Base-by-base conservation (phyloP, 106 monocot species). In the Amphibolis antarctica region DNA sequence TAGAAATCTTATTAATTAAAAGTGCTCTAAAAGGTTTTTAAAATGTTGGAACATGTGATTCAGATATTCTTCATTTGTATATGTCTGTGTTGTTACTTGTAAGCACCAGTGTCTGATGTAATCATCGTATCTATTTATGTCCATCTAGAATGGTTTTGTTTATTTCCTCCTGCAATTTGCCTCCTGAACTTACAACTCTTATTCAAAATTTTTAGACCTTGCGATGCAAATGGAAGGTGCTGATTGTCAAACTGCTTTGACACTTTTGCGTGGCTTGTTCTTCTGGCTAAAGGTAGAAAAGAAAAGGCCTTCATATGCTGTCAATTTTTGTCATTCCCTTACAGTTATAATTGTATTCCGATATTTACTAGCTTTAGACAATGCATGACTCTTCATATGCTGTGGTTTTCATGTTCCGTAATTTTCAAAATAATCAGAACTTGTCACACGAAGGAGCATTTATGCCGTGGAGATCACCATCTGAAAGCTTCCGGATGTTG, bases 241-340 rank as follows among this genome's bases (percentile, higher is more conserved):
- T 67, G 55, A 67, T 67, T 24, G 23, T 56, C 25, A 17, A 13
- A 67, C 20, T 2, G 44, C 50, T 67, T 55, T 67, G 50, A 27
- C 12, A 3, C 43, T 67, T 9, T 42, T 67, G 31, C 54, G 67
- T 12, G 67, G 67, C 44, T 67, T 67, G 44, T 67, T 67, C 24
- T 67, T 67, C 25, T 67, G 67, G 67, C 42, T 67, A 30, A 67
- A 67, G 67, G 67, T 67, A 56, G n/a, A 66, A 45, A 11, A n/a
- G n/a, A n/a, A n/a, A 10, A n/a, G 20, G 9, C 24, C 17, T 55
- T 55, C 54, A 5, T 23, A 23, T 25, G 54, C 9, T 23, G 24
- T n/a, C n/a, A 23, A 4, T 10, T 25, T 55, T 23, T 21, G 24
- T 55, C 9, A 21, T 61, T 61, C 30, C n/a, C 43, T 18, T 10